Base-by-base conservation (phyloP, 768 basidiomycete species). In the Arthromyces matolae region DNA sequence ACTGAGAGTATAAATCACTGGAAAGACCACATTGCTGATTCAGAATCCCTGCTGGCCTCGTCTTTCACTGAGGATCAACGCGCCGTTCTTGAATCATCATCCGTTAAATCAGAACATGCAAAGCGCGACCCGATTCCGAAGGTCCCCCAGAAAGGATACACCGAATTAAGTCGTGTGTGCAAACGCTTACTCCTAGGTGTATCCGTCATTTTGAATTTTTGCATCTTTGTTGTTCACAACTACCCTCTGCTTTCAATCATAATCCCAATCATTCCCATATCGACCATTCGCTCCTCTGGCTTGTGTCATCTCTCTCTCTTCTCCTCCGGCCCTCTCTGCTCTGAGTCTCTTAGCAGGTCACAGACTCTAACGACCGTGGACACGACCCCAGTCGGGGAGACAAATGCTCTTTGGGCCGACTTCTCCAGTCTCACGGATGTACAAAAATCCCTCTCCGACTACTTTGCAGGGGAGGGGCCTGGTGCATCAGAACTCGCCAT, bases 401-500 rank as follows among this genome's bases (percentile, higher is more conserved):
- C n/a, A 8, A 44, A 50, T 23, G 27, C 34, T 29, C n/a, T 38
- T 14, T 53, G 52, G 52, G 52, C 52, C 13, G 70, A 79, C 61
- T 80, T 74, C 56, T 69, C 70, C 4, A 51, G 62, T 33, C 68
- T 79, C 16, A 55, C 70, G 31, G 59, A 71, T 13, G 60, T 77
- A 8, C 73, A 80, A 53, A 61, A 62, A 23, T 57, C 66, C 29
- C 63, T 65, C n/a, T 71, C 80, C 47, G 75, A 75, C 31, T 61
- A 71, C 47, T 59, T 80, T 36, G 58, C 72, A 5, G 74, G 65
- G 24, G 69, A 73, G 41, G 63, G 70, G 0, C 64, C 67, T 0
- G 72, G 75, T 3, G 66, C 71, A 2, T 70, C 74, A 0, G 66
- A 65, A n/a, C 53, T 81, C n/a, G 71, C 75, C 2, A 59, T 76